A percentile compares a stretch with the other conserved stretches of the same genome.
Evolutionary conservation across 2,329 filamentous ascomycete genomes (phyloP).

Genomic region (Fusarium albosuccineum): DNA sequence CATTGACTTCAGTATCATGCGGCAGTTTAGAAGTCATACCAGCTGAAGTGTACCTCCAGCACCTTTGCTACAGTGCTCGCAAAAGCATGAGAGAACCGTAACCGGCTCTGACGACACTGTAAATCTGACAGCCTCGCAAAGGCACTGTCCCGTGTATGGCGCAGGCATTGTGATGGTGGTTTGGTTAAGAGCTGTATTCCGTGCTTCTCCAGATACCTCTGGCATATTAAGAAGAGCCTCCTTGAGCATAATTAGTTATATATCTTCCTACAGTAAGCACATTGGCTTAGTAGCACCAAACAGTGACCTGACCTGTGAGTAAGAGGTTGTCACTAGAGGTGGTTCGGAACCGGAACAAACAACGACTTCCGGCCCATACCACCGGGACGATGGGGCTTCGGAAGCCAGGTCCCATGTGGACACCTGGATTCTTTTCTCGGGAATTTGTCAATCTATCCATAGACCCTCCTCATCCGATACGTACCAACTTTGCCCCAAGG

Average conservation of each 20-base stretch:
- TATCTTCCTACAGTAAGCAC: not conserved
- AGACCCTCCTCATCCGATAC: too few relatives aligned
- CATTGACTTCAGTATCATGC: fast-evolving
- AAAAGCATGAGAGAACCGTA: conserved; percentile 39
- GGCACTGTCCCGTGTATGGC: conserved; percentile 35
- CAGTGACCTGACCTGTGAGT: too few relatives aligned
- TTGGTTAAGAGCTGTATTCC: not conserved
- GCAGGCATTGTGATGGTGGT: conserved; percentile 19
- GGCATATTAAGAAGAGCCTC: not conserved
- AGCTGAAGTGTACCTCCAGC: conserved; percentile 37
- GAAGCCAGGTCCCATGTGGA: too few relatives aligned
- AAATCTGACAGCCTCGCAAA: conserved; percentile 32
- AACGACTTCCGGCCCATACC: not conserved
- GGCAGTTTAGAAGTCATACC: not conserved
- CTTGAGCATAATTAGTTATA: not conserved
- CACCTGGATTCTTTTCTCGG: too few relatives aligned
- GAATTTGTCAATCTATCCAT: too few relatives aligned
- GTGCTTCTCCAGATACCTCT: too few relatives aligned
- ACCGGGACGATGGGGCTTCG: too few relatives aligned
- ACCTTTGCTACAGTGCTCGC: conserved; percentile 38
- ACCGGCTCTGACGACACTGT: conserved; percentile 27
- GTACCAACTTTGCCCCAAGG: too few relatives aligned
- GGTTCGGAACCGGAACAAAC: not conserved
- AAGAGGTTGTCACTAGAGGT: too few relatives aligned
- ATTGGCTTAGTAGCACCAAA: not conserved